Conservation (phyloP, 257 asterid species). For the Lantana camara region DNA sequence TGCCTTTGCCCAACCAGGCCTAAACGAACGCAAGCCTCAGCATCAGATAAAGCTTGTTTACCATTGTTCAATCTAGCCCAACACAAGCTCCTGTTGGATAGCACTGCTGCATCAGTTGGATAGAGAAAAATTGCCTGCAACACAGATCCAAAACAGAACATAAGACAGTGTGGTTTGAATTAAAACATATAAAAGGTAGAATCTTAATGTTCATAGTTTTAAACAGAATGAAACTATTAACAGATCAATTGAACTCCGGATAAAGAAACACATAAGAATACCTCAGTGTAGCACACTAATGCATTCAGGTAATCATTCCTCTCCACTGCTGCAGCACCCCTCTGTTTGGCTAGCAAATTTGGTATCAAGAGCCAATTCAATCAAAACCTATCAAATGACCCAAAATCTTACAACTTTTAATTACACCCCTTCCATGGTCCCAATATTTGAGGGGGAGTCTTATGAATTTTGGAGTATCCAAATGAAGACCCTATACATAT, state of each 20-base stretch:
- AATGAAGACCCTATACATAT: no score
- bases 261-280: background rate
- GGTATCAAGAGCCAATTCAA: no score
- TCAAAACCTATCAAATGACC: no score
- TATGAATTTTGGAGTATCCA: no score
- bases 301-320: conserved; percentile 10
- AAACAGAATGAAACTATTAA: no score
- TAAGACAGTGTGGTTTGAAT: background rate
- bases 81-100: conserved; percentile 35
- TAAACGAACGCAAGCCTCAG: conserved; percentile 22
- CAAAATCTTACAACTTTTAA: no score
- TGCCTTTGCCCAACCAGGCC: conserved; percentile 32
- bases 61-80: conserved; percentile 29
- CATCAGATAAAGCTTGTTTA: conserved; percentile 27
- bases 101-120: conserved; percentile 20
- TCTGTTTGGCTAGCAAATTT: conserved; percentile 19
- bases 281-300: conserved; percentile 14
- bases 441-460: no score
- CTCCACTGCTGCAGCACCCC: conserved; percentile 21
- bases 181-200: no score
- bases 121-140: conserved; percentile 14
- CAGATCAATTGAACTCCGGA: no score
- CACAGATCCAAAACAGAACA: background rate
- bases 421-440: no score
- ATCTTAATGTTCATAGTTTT: no score